These are phyloP conservation scores for Tricholomella constricta DNA, from an alignment of 768 basidiomycete genomes.

Conservation along the genomic window DNA sequence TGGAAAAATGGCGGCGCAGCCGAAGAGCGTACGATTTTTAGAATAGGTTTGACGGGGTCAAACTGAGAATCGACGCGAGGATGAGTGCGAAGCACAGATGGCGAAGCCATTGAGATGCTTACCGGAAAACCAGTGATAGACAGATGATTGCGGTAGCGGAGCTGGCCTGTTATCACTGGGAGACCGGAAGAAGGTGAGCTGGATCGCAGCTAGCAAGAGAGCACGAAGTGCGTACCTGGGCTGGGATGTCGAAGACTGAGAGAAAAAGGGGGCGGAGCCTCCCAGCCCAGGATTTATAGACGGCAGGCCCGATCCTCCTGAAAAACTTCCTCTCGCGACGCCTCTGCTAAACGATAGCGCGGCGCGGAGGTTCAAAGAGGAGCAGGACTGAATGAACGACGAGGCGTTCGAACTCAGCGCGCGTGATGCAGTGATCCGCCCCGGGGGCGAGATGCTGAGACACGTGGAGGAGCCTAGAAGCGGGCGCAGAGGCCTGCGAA, in stretches of 20 bases:
- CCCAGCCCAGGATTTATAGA: neutral
- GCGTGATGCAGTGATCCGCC: neutral
- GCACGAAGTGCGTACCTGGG: too few species aligned
- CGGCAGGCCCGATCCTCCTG: neutral
- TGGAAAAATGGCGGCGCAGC: too few species aligned
- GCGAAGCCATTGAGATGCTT: neutral
- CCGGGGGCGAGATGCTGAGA: constrained; percentile 1
- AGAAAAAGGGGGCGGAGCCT: too few species aligned
- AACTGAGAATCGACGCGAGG: too few species aligned
- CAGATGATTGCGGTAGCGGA: too few species aligned
- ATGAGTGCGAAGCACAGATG: neutral
- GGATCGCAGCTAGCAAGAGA: too few species aligned
- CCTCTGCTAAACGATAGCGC: neutral
- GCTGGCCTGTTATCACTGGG: too few species aligned
- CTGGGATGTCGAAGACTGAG: too few species aligned
- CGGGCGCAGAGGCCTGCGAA: too few species aligned
- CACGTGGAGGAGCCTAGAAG: constrained; percentile 19
- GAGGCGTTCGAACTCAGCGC: neutral
- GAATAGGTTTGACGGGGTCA: neutral
- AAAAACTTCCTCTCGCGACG: neutral
- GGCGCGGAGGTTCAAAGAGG: neutral
- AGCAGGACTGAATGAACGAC: neutral
- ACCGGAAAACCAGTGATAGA: too few species aligned
- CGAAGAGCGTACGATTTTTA: neutral
- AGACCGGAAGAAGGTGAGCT: too few species aligned